Evolutionary conservation across 208 protist species (phyloP), one percentile per base, ranked within the genome.

Genomic region (Leishmania mexicana): DNA sequence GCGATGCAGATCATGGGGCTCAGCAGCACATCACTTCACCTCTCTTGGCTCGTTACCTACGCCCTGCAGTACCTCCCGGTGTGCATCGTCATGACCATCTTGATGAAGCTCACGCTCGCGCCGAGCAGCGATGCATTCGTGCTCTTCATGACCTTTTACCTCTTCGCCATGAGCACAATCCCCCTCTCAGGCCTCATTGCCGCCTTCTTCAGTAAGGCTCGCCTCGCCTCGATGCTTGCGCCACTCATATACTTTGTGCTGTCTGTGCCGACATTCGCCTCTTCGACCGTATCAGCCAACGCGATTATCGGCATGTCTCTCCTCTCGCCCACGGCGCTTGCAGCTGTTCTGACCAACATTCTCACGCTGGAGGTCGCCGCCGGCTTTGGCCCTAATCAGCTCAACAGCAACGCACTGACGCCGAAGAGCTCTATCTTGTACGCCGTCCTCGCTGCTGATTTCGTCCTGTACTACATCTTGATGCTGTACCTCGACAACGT

Each of bases 1-100:
- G 88, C 91, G 38, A 92, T 97, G 88, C 83, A 95, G n/a, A 97
- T 98, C 79, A 98, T 98, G 95, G 95, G 95, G 17, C 85, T 98
- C 8, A 83, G 78, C 42, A 83, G 92, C 83, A 72, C 75, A 28
- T 81, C 88, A 42, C 87, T 95, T 75, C 95, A 94, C 73, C 51
- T 91, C 4, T 74, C 84, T 2, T 95, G 87, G 88, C 87, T 93
- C 54, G 57, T 97, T 13, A 79, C 90, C 53, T 91, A 87, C 89
- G 83, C 90, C 88, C 53, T 83, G 74, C 76, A 86, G 64, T 92
- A 92, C 76, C 57, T 91, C 4, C 68, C 91, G 24, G 81, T 90
- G 81, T 89, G 85, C 77, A 70, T 85, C 47, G 35, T 95, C 60
- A 83, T 92, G 1, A 83, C 82, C 21, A 31, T 97, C 19, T 77